phyloP scores from a whole-genome alignment of 371 early-diverging fungal genomes.

The Rhizomucor pusillus region DNA sequence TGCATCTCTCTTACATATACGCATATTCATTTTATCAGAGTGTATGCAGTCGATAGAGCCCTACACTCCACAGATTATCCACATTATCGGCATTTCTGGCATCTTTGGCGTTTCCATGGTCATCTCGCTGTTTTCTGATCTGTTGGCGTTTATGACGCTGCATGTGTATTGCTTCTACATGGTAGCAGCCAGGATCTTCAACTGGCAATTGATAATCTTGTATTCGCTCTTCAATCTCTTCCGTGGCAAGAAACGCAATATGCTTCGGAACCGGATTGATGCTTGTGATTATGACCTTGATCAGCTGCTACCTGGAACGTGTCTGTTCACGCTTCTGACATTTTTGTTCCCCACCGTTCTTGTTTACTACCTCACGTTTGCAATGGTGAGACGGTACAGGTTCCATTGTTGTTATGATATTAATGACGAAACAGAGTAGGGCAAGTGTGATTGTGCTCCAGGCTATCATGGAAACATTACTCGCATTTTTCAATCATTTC shows the following conservation, averaged over 20 bases:
- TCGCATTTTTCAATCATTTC: slow-evolving; percentile 91
- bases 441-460: slow-evolving; percentile 79
- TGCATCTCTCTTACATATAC: not conserved
- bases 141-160: slow-evolving; percentile 78
- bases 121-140: slow-evolving; percentile 78
- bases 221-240: slow-evolving; percentile 90
- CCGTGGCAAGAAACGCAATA: slow-evolving; percentile 89
- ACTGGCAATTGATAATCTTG: slow-evolving; percentile 85
- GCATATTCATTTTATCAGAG: slow-evolving; percentile 24
- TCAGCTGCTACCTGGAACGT: slow-evolving; percentile 92
- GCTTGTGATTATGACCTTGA: slow-evolving; percentile 92
- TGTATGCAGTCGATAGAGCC: slow-evolving; percentile 57
- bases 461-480: slow-evolving; percentile 74
- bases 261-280: slow-evolving; percentile 91
- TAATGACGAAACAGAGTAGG: slow-evolving; percentile 47
- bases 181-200: slow-evolving; percentile 88
- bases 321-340: slow-evolving; percentile 87
- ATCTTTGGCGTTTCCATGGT: slow-evolving; percentile 85
- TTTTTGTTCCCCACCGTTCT: slow-evolving; percentile 95
- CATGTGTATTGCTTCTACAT: slow-evolving; percentile 94
- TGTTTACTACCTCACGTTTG: slow-evolving; percentile 91
- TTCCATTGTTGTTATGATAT: not conserved
- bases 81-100: slow-evolving; percentile 76
- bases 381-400: slow-evolving; percentile 52
- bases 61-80: slow-evolving; percentile 64